Base-by-base conservation (phyloP, 495 filamentous ascomycete genomes). In the Aspergillus heteromorphus region DNA sequence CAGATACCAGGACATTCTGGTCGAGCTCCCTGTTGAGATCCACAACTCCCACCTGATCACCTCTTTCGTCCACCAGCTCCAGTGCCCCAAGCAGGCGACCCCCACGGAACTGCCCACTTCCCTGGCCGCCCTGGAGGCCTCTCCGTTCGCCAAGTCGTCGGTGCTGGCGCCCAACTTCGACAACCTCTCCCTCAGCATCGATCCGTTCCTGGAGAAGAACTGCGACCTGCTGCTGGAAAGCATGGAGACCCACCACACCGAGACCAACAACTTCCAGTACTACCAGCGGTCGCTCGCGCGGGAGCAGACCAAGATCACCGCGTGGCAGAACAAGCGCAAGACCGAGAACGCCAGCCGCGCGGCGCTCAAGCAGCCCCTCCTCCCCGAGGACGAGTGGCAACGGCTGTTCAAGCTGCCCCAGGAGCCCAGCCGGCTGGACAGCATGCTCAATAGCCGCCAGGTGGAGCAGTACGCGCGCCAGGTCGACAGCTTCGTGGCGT, bases 211-310 rank as follows among this genome's bases (percentile, higher is more conserved):
- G n/a, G 92, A 96, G 80, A 95, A 96, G 81, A 95, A 92, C 53
- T 93, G 89, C 73, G 92, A 98, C 65, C 83, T 95, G 57, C 83
- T 98, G 20, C 84, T 98, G 53, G 93, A 98, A 54, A 89, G 85
- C 74, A 97, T 98, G 65, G 93, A 98, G 78, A 83, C 86, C 20
- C 93, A 98, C 79, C 91, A 97, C 73, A 95, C 92, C 45, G 93
- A 98, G 74, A 86, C 92, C 67, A 98, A 97, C 82, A 98, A 98
- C 79, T 88, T 90, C 76, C 91, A 96, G 74, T 98, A 96, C 79
- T 95, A 97, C 78, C 90, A 96, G 75, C 84, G 93, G 51, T 91
- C 95, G 64, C 79, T 97, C n/a, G 86, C 85, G 20, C 89, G 93
- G 48, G 93, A 98, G 79, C 95, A 98, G 75, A 75, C 86, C 58